Evolutionary conservation across 1,139 yeast genomes (phyloP).

Genomic region (Debaryomycetaceae sp.): DNA sequence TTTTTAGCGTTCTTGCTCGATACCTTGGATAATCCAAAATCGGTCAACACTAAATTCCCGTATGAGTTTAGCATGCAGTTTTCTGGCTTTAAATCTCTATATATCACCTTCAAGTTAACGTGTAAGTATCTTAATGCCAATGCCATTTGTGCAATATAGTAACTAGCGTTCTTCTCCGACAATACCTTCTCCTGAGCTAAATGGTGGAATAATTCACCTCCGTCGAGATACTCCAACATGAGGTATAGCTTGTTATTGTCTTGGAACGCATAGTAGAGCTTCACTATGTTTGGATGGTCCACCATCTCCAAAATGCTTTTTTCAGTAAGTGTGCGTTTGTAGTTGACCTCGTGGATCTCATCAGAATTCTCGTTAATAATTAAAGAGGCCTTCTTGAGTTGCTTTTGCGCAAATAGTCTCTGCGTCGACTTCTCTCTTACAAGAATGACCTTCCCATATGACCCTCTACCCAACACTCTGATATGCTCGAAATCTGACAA

Average conservation of each 20-base stretch:
- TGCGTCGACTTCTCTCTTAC: constrained; percentile 69
- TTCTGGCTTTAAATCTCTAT: constrained; percentile 91
- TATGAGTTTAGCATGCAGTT: constrained; percentile 77
- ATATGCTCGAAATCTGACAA: constrained; percentile 68
- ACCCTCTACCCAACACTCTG: constrained; percentile 85
- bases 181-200: constrained; percentile 48
- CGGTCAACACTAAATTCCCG: constrained; percentile 85
- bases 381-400: constrained; percentile 67
- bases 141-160: constrained; percentile 83
- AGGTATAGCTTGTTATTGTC: constrained; percentile 77
- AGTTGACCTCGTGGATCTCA: constrained; percentile 34
- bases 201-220: constrained; percentile 90
- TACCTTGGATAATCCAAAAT: constrained; percentile 86
- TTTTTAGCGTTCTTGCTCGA: constrained; percentile 42
- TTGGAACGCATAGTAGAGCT: constrained; percentile 85
- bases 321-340: constrained; percentile 40
- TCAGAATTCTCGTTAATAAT: constrained; percentile 35
- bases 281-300: constrained; percentile 84
- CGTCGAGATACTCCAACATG: constrained; percentile 82
- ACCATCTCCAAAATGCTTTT: constrained; percentile 41
- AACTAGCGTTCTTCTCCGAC: constrained; percentile 75
- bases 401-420: constrained; percentile 82
- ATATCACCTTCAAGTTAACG: constrained; percentile 69
- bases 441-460: constrained; percentile 83
- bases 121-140: constrained; percentile 82